phyloP scores from a whole-genome alignment of 2,329 filamentous ascomycete species.

The Cercospora canescens region DNA sequence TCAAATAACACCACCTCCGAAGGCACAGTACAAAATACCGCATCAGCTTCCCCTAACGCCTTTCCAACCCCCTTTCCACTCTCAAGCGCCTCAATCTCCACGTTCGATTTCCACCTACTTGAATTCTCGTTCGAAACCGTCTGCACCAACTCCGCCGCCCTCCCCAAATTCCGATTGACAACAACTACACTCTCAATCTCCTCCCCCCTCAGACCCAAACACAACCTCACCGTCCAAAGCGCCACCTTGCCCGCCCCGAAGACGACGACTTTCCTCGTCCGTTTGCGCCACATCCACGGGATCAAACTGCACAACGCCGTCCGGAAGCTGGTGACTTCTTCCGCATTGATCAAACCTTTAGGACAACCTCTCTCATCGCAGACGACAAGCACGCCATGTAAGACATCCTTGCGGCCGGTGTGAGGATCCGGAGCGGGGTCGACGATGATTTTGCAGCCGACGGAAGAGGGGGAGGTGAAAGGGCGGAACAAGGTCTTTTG shows the following conservation, averaged over 20 bases:
- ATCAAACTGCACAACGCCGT: constrained; percentile 73
- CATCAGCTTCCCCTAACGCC: constrained; percentile 40
- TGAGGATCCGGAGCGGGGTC: constrained; percentile 11
- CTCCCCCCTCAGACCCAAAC: constrained; percentile 38
- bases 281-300: constrained; percentile 40
- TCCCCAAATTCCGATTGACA: constrained; percentile 27
- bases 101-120: not conserved
- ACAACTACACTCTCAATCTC: constrained; percentile 36
- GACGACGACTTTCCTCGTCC: constrained; percentile 42
- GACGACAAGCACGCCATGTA: constrained; percentile 17
- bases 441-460: constrained; percentile 23
- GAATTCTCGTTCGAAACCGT: constrained; percentile 5
- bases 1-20: constrained; percentile 47
- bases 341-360: constrained; percentile 58
- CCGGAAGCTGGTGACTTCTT: constrained; percentile 75
- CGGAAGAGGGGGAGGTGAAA: constrained; percentile 12
- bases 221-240: constrained; percentile 52
- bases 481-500: constrained; percentile 17
- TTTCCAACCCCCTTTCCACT: constrained; percentile 12
- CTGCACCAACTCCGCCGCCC: constrained; percentile 14
- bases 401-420: not conserved
- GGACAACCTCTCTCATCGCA: constrained; percentile 12
- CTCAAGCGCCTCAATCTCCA: not conserved
- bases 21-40: constrained; percentile 54
- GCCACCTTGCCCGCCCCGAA: constrained; percentile 54